Evolutionary conservation across 1,139 yeast genomes (phyloP), one percentile per base, ranked within the genome.

Genomic region (Oligophagozyma castellii): DNA sequence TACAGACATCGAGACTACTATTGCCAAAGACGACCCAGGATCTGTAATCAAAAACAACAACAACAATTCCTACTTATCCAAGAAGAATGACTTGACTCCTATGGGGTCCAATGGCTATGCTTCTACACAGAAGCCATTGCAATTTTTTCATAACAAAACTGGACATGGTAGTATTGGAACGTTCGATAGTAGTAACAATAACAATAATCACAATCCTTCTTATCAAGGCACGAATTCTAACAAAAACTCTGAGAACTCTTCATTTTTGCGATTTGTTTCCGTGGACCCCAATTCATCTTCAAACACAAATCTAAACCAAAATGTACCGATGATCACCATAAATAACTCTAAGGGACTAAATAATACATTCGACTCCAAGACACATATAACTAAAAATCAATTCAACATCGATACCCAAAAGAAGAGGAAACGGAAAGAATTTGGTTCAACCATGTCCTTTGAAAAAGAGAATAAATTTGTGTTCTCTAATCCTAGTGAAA

Each of bases 111-210:
- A 29, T 5, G 39, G 43, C 7, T 46, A 46, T 26, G 37, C 48
- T 3, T 44, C 54, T 8, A 48, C 55, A 7, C 55, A 50, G 30
- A 50, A 48, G 29, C 55, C 55, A 1, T 28, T 50, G 26, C 54
- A 49, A 32, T 50, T 50, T 28, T 50, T 35, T 32, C 49, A 16
- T 25, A 29, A 13, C 35, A 38, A 18, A 10, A 18, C 7, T 18
- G 20, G 20, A 7, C 20, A 18, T 7, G 20, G 10, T 7, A 18
- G 20, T 18, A 18, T 7, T 10, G 20, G 20, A 18, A 7, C 20
- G 7, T n/a, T n/a, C n/a, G n/a, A n/a, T n/a, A n/a, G n/a, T n/a
- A n/a, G n/a, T n/a, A 18, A 18, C 20, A 18, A 28, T 43, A 42
- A 13, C 10, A 18, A 7, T 7, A 18, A 18, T 18, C 20, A 18